phyloP scores from a whole-genome alignment of 768 basidiomycete species.

The Leccinum obscurum region DNA sequence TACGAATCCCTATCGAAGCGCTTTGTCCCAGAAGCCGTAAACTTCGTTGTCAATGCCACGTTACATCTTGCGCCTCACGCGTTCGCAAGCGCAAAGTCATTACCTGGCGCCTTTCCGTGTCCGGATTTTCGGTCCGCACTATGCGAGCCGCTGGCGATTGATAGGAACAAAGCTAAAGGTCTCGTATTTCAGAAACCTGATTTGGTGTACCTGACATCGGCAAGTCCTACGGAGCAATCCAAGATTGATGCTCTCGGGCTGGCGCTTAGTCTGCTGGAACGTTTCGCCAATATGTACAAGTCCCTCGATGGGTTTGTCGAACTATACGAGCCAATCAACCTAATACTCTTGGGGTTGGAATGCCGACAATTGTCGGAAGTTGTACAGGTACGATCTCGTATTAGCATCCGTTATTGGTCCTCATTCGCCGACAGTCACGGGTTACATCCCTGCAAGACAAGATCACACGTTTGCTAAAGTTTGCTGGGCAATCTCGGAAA shows the following conservation, averaged over 20 bases:
- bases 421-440: conserved; percentile 42
- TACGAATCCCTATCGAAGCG: conserved; percentile 86
- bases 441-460: conserved; percentile 47
- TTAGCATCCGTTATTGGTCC: conserved; percentile 10
- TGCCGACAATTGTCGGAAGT: conserved; percentile 44
- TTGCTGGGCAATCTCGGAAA: conserved; percentile 66
- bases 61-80: conserved; percentile 71
- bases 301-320: conserved; percentile 83
- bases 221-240: conserved; percentile 47
- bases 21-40: conserved; percentile 84
- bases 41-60: conserved; percentile 72
- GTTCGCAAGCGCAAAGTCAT: conserved; percentile 42
- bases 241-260: conserved; percentile 73
- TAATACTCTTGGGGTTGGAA: conserved; percentile 57
- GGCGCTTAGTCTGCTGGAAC: conserved; percentile 60
- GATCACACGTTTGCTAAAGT: conserved; percentile 65
- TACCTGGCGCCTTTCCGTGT: conserved; percentile 72
- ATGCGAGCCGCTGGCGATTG: conserved; percentile 42
- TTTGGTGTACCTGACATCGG: conserved; percentile 44
- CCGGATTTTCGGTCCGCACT: conserved; percentile 64
- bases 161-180: conserved; percentile 40
- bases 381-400: conserved; percentile 50
- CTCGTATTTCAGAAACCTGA: conserved; percentile 46
- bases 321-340: conserved; percentile 67
- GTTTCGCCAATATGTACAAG: conserved; percentile 76